Percentiles rank a stretch among this genome's conserved stretches.
phyloP scores from a whole-genome alignment of 139 green algal genomes.

The Chlorella sp. region DNA sequence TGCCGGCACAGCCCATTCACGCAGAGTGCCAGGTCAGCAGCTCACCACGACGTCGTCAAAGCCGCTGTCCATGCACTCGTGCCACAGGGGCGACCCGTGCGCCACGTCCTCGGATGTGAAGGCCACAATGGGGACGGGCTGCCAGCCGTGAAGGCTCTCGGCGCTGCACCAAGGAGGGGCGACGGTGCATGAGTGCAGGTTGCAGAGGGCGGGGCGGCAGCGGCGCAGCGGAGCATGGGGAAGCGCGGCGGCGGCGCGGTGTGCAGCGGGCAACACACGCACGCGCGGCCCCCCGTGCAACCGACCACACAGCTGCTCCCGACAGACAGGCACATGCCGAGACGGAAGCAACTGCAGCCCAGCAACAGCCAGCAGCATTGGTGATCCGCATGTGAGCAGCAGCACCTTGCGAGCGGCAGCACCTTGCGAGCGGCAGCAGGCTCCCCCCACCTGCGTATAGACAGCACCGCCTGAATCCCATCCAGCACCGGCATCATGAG shows the following conservation, averaged over 20 bases:
- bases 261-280: not conserved
- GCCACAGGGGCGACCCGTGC: slow-evolving; percentile 13
- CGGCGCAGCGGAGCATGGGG: not conserved
- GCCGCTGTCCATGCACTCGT: slow-evolving; percentile 20
- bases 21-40: not conserved
- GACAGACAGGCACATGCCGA: not conserved
- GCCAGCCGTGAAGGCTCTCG: slow-evolving; percentile 7
- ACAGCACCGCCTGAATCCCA: slow-evolving; percentile 5
- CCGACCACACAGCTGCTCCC: not conserved
- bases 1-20: not conserved
- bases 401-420: too few species aligned
- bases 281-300: too few species aligned
- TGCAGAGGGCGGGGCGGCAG: too few species aligned
- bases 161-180: not conserved
- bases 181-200: not conserved
- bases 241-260: not conserved
- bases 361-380: too few species aligned
- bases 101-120: slow-evolving; percentile 19
- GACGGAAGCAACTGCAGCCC: not conserved
- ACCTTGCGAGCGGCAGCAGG: not conserved
- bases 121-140: slow-evolving; percentile 5
- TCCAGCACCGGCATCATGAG: slow-evolving; percentile 32
- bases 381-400: too few species aligned
- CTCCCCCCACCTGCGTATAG: slow-evolving; percentile 3
- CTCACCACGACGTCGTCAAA: slow-evolving; percentile 38